These are phyloP conservation scores for Populus hybrid DNA, from an alignment of 441 rosid genomes.

Conservation along the genomic window DNA sequence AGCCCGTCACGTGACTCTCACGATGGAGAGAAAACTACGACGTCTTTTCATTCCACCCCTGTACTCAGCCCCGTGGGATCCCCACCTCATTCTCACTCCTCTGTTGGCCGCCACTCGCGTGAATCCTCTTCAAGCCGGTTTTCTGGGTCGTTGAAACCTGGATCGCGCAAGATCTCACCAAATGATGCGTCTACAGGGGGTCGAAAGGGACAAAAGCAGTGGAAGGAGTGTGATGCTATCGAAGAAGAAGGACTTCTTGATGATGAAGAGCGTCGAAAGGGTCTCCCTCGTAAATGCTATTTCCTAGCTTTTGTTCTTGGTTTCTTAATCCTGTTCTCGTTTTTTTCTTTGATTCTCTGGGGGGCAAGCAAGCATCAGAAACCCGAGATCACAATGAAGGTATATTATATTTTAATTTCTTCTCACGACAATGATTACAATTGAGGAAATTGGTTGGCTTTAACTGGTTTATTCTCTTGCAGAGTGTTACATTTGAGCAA, in stretches of 20 bases:
- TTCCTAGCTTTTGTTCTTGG: slow-evolving; percentile 70
- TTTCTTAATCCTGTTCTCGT: slow-evolving; percentile 68
- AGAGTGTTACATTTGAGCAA: slow-evolving; percentile 77
- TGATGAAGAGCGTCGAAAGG: slow-evolving; percentile 57
- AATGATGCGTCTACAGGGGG: slow-evolving; percentile 56
- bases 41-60: slow-evolving; percentile 94
- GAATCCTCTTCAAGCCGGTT: slow-evolving; percentile 87
- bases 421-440: background rate
- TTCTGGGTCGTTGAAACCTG: slow-evolving; percentile 88
- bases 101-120: slow-evolving; percentile 82
- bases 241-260: slow-evolving; percentile 95
- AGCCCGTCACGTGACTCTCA: slow-evolving; percentile 92
- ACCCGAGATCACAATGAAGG: slow-evolving; percentile 83
- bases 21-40: slow-evolving; percentile 93
- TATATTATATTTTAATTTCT: background rate
- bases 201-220: slow-evolving; percentile 52
- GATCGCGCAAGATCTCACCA: slow-evolving; percentile 79
- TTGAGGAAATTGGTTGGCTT: slow-evolving; percentile 8
- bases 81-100: slow-evolving; percentile 91
- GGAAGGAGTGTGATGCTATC: slow-evolving; percentile 73
- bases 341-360: slow-evolving; percentile 82
- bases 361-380: slow-evolving; percentile 84
- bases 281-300: slow-evolving; percentile 80
- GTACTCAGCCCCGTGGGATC: slow-evolving; percentile 85
- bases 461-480: slow-evolving; percentile 4